Percentiles rank a stretch among this genome's conserved stretches.
These are phyloP conservation scores for Danielia oregonensis DNA, from an alignment of 805 yeast genomes.

Conservation along the genomic window DNA sequence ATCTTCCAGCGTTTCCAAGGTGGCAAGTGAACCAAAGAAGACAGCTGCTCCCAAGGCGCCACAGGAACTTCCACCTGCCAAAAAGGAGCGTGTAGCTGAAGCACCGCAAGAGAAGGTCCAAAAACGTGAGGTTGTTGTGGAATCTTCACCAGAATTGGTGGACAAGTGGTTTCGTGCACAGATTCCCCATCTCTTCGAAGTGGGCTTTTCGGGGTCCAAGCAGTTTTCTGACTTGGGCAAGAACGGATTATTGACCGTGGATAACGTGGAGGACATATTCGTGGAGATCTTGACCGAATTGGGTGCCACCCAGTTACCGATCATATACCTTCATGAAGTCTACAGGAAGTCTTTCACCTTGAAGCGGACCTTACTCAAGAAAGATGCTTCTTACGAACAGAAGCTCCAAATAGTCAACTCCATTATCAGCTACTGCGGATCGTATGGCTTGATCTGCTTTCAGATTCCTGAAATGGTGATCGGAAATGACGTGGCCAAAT, in stretches of 20 bases:
- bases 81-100: conserved; percentile 1
- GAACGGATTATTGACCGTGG: conserved; percentile 29
- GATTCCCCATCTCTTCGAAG: conserved; percentile 32
- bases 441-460: conserved; percentile 66
- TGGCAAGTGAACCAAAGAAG: conserved; percentile 1
- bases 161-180: conserved; percentile 41
- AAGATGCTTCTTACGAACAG: conserved; percentile 32
- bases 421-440: conserved; percentile 45
- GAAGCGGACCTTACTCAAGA: conserved; percentile 42
- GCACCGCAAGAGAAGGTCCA: not conserved
- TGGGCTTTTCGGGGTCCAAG: conserved; percentile 22
- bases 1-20: not conserved
- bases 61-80: conserved; percentile 4
- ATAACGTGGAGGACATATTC: conserved; percentile 46
- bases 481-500: conserved; percentile 32
- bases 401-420: conserved; percentile 45
- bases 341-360: conserved; percentile 40
- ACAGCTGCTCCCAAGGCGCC: conserved; percentile 1
- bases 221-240: conserved; percentile 25
- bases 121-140: not conserved
- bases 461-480: conserved; percentile 64
- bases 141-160: conserved; percentile 17
- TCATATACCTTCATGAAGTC: conserved; percentile 44
- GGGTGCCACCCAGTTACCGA: conserved; percentile 46
- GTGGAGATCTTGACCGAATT: conserved; percentile 54